Base-by-base conservation (phyloP, 768 basidiomycete genomes). In the Kwoniella botswanensis region DNA sequence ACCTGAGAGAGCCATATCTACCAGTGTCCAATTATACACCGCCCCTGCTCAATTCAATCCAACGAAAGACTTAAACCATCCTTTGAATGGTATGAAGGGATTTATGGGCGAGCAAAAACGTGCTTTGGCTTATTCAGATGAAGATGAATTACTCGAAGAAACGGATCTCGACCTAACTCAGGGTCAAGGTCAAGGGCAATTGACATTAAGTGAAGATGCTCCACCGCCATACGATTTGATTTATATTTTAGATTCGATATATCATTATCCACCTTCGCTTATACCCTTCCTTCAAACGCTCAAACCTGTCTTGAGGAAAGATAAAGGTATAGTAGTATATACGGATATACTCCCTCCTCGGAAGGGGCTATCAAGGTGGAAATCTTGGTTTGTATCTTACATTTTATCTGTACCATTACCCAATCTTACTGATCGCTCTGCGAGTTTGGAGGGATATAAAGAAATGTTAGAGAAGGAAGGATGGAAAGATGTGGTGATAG, bases 181-280 rank as follows among this genome's bases (percentile, higher is more conserved):
- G 4, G 26, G 2, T 4, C 26, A 26, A 4, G 7, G 21, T 24
- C 35, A 35, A 29, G 13, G 17, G 2, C 26, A 24, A 44, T 18
- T 54, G 56, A 65, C 12, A 43, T n/a, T 57, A 60, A 42, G 41
- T 35, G 7, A 43, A 10, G 24, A 24, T 22, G 52, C 54, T 13
- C 68, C 73, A 15, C 70, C 70, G 22, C 74, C 70, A 26, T 81
- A 81, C 68, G 73, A 81, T 65, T 68, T 81, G 41, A 64, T 79
- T 43, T 81, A 81, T 67, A 72, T 81, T 55, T 72, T 81, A 54
- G 79, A 81, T 61, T 74, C 76, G 22, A 75, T 81, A 24, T 81
- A 81, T 56, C 79, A 81, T 59, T 77, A 79, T 53, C 74, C 73
- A 15, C 77, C 79, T 11, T 74, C 77, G 1, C 15, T 79, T 17